Evolutionary conservation across 2,329 filamentous ascomycete species (phyloP).

Genomic region (Aspergillus luchuensis): DNA sequence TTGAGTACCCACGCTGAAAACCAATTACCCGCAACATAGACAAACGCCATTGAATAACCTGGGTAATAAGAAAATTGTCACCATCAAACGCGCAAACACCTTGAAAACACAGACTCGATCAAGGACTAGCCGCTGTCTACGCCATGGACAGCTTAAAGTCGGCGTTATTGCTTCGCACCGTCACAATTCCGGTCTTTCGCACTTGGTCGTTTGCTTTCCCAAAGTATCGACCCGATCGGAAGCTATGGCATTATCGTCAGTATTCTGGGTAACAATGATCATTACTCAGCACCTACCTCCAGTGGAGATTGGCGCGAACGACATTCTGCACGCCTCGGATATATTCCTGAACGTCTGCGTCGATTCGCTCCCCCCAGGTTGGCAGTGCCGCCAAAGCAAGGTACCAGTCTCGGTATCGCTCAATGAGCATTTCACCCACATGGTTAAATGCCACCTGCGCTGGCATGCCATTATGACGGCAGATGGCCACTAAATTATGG

Average conservation of each 20-base stretch:
- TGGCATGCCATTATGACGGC: slow-evolving; percentile 18
- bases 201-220: slow-evolving; percentile 20
- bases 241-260: slow-evolving; percentile 13
- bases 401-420: slow-evolving; percentile 28
- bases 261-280: not conserved
- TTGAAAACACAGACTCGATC: too few species aligned
- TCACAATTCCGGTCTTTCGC: slow-evolving; percentile 14
- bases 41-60: not conserved
- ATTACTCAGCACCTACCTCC: slow-evolving; percentile 23
- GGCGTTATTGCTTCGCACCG: slow-evolving; percentile 9
- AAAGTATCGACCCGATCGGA: slow-evolving; percentile 26
- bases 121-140: not conserved
- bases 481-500: slow-evolving; percentile 27
- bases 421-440: slow-evolving; percentile 22
- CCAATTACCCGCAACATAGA: not conserved
- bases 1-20: not conserved
- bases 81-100: not conserved
- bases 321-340: slow-evolving; percentile 26
- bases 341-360: slow-evolving; percentile 28
- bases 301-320: slow-evolving; percentile 27
- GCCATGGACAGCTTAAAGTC: slow-evolving; percentile 13
- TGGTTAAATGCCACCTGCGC: slow-evolving; percentile 29
- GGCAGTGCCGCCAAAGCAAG: slow-evolving; percentile 26
- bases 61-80: not conserved
- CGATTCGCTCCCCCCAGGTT: slow-evolving; percentile 26